These are phyloP conservation scores for Venturia carpophila DNA, from an alignment of 2,329 filamentous ascomycete species.

Conservation along the genomic window DNA sequence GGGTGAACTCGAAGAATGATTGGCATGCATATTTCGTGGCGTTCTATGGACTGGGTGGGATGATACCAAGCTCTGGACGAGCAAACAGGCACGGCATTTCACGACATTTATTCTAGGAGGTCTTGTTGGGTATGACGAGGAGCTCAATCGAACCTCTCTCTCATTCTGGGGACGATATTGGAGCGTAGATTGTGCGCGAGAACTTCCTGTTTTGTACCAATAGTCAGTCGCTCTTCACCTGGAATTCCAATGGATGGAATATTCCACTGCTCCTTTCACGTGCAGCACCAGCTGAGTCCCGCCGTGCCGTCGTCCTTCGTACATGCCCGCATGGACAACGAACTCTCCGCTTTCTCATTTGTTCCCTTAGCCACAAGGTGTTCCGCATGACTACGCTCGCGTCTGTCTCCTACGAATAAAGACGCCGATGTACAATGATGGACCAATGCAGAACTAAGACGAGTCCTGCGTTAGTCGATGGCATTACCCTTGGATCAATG, in stretches of 20 bases:
- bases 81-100: neutral
- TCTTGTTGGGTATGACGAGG: neutral
- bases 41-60: slow-evolving; percentile 1
- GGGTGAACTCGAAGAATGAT: slow-evolving; percentile 33
- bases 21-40: neutral
- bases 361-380: neutral
- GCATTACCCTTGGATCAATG: neutral
- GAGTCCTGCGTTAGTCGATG: slow-evolving; percentile 1
- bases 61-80: slow-evolving; percentile 10
- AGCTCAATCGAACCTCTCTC: neutral
- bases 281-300: neutral
- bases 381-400: neutral
- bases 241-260: neutral
- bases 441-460: neutral
- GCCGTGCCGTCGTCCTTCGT: too few relatives aligned
- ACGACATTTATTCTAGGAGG: neutral
- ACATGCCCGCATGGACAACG: neutral
- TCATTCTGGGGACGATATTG: neutral
- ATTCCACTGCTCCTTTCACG: neutral
- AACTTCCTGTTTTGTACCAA: neutral
- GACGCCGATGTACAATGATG: neutral
- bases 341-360: neutral
- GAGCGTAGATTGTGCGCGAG: neutral
- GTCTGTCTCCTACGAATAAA: neutral
- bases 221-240: neutral